These are phyloP conservation scores for Ceratobasidium papillatum DNA, from an alignment of 1,284 basidiomycete species.

Conservation along the genomic window DNA sequence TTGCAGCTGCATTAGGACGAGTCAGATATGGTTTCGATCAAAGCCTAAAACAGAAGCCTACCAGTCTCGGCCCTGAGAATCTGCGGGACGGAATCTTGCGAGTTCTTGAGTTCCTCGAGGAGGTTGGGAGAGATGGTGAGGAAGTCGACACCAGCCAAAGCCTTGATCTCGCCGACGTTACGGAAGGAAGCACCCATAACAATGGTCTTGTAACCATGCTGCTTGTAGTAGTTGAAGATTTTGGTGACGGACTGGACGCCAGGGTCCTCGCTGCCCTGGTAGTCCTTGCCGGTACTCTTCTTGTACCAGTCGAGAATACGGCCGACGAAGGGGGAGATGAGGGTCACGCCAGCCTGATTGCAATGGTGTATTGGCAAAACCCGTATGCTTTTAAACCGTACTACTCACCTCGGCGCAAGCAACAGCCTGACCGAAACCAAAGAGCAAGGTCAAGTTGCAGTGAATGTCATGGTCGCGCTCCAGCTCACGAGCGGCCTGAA, in stretches of 20 bases:
- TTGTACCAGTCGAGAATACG: constrained; percentile 98
- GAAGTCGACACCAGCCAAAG: constrained; percentile 96
- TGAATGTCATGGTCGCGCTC: constrained; percentile 94
- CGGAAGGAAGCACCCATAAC: constrained; percentile 99
- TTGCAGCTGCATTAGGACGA: constrained; percentile 55
- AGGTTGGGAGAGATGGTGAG: constrained; percentile 92
- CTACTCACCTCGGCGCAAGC: constrained; percentile 91
- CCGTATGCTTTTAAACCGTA: constrained; percentile 89
- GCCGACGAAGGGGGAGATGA: constrained; percentile 99
- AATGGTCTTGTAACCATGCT: constrained; percentile 97
- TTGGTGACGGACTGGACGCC: constrained; percentile 95
- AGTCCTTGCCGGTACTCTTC: constrained; percentile 82
- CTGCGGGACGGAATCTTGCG: constrained; percentile 79
- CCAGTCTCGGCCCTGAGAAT: constrained; percentile 78
- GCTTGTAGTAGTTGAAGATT: constrained; percentile 99
- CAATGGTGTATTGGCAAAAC: constrained; percentile 97
- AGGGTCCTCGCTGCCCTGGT: constrained; percentile 91
- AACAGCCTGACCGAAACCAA: constrained; percentile 98
- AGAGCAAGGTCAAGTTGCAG: constrained; percentile 98
- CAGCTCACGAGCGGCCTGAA: constrained; percentile 94
- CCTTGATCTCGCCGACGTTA: constrained; percentile 95
- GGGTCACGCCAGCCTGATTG: constrained; percentile 95
- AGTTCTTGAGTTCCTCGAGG: constrained; percentile 92
- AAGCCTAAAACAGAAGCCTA: constrained; percentile 53
- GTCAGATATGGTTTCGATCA: neutral